These are phyloP conservation scores for Sporothrix dimorphospora DNA, from an alignment of 2,329 filamentous ascomycete species.

Conservation along the genomic window DNA sequence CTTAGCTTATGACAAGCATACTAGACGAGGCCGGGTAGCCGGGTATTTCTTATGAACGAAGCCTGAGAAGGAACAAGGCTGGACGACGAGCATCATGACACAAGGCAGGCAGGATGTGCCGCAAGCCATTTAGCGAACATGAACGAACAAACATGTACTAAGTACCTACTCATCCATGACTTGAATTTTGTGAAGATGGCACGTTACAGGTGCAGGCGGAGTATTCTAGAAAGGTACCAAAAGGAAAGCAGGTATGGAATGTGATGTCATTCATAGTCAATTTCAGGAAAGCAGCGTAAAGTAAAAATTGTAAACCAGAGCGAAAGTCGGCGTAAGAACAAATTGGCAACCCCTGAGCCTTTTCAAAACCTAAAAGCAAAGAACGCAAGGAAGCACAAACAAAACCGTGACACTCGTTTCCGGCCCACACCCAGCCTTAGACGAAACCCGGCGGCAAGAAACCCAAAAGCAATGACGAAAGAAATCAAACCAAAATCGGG, in stretches of 20 bases:
- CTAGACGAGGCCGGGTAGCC: not conserved
- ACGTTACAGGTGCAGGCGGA: not conserved
- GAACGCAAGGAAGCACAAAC: not conserved
- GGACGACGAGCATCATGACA: not conserved
- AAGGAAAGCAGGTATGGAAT: not conserved
- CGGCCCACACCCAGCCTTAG: not conserved
- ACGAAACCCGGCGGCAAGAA: not conserved
- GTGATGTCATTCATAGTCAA: not conserved
- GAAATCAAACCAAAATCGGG: not conserved
- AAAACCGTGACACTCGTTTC: not conserved
- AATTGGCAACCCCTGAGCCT: not conserved
- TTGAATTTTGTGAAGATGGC: not conserved
- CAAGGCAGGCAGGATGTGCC: not conserved
- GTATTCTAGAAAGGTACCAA: not conserved
- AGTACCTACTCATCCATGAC: not conserved
- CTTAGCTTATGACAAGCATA: not conserved
- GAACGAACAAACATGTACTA: not conserved
- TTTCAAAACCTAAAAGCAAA: not conserved
- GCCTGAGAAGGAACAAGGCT: not conserved
- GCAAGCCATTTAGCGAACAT: not conserved
- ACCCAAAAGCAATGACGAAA: not conserved
- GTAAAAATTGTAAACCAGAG: not conserved
- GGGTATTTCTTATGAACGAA: not conserved
- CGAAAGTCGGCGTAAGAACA: not conserved
- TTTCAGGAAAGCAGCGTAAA: not conserved